Base-by-base conservation (phyloP, 2,329 filamentous ascomycete species). In the Akanthomyces lecanii region DNA sequence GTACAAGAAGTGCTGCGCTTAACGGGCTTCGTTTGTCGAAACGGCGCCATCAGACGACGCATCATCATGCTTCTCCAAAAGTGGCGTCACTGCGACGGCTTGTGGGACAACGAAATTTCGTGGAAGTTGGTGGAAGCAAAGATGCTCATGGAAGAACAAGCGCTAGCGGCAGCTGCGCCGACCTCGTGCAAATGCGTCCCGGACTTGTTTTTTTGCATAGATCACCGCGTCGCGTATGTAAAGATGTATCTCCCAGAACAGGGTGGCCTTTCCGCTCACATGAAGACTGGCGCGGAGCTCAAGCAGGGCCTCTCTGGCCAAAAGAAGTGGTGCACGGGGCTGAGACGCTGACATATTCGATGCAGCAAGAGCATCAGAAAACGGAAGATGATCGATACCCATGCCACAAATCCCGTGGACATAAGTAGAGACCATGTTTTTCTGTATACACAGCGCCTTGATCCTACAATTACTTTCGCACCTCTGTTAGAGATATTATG, bases 11-110 rank as follows among this genome's bases (percentile, higher is more conserved):
- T 62, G 2, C 10, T 62, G 51, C 60, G 60, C 18, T 12, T 62
- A 30, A 56, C 60, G 6, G 60, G 60, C 8, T 62, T 62, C 33
- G 48, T 62, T 33, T 62, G 60, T 14, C 60, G 60, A 36, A 50
- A 47, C 11, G 60, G 60, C 10, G 5, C 42, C 14, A 55, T 62
- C 6, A 8, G 60, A 10, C 60, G 60, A 6, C 60, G 51, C 30
- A 42, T 50, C 11, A 55, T 62, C 14, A 55, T 40, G 21, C 47
- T 62, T 1, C 18, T 62, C 2, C 52, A 62, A 8, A 42, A 50
- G 4, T 55, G 52, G 60, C 60, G 36, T 2, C 52, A 62, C 38
- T 23, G 21, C 11, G 47, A 48, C 8, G 60, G 51, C 16, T 12
- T 55, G 23, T 62, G 60, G 60, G 52, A 62, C 16, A 55, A 36